Conservation (phyloP, 2,329 filamentous ascomycete species). For the Ophiostoma angusticollis region DNA sequence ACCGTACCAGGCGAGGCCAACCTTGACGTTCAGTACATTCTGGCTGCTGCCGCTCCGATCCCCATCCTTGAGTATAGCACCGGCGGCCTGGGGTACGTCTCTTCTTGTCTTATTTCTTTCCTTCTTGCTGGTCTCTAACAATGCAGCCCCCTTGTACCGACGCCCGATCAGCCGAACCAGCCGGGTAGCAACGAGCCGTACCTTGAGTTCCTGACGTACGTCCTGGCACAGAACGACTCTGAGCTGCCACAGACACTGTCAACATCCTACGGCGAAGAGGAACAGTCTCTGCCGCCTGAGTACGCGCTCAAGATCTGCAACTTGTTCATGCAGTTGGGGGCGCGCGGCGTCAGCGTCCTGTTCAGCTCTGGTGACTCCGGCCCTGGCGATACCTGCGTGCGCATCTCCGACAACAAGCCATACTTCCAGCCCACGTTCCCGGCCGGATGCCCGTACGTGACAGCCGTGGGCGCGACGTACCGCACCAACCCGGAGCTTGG, state of each 20-base stretch:
- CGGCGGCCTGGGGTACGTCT: constrained; percentile 32
- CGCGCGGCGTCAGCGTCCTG: constrained; percentile 52
- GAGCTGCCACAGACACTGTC: constrained; percentile 48
- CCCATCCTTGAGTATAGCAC: constrained; percentile 47
- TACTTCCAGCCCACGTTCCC: constrained; percentile 28
- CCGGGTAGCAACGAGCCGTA: constrained; percentile 55
- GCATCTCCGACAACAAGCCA: constrained; percentile 33
- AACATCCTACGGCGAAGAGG: constrained; percentile 55
- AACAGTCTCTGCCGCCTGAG: constrained; percentile 47
- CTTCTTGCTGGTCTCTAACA: constrained; percentile 5
- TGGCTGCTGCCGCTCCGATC: constrained; percentile 40
- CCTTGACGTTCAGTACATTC: constrained; percentile 49
- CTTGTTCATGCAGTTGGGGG: constrained; percentile 52
- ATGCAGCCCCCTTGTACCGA: constrained; percentile 40
- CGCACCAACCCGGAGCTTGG: constrained; percentile 19
- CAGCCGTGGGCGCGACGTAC: constrained; percentile 45
- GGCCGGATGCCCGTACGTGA: constrained; percentile 26
- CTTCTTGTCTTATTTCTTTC: not conserved
- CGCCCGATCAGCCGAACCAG: constrained; percentile 32
- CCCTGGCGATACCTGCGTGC: constrained; percentile 47
- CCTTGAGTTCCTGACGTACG: constrained; percentile 46
- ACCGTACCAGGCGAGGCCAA: constrained; percentile 39
- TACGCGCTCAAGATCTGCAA: constrained; percentile 52
- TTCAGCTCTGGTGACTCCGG: constrained; percentile 48
- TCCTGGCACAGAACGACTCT: constrained; percentile 36